Evolutionary conservation across 139 green algal genomes (phyloP), one percentile per base, ranked within the genome.

Genomic region (Chlorella sp.): DNA sequence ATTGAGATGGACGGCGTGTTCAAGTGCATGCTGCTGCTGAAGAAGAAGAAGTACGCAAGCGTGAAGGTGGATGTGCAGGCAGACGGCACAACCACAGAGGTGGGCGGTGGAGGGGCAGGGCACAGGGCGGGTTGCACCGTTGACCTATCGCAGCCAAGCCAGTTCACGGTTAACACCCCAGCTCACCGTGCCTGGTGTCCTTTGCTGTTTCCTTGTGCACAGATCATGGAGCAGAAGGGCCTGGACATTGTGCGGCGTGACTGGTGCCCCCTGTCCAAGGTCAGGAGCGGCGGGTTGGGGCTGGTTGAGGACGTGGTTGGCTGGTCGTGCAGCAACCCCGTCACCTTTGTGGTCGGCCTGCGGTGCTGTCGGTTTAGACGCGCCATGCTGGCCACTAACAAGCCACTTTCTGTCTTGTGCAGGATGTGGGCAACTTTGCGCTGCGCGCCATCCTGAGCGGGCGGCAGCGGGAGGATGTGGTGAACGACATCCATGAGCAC

Each of bases 21-120:
- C 92, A 93, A 94, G 85, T 91, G 92, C 85, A 98, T 99, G 94
- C 91, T 99, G 88, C 94, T 99, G 89, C 95, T 99, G 15, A 99
- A 99, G 93, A 99, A 99, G 95, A 99, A 99, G 88, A 99, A 99
- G 93, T 99, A 99, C 86, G 97, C 97, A 11, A 95, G 94, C 30
- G 81, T 99, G 32, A 97, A 97, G 92, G 80, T 99, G 47, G 93
- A 96, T 82, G 81, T 67, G 11, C 79, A 36, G 64, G 55, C 82
- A 41, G 87, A 92, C 56, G 92, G 90, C n/a, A 82, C 26, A 18
- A 78, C 90, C 32, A 60, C 81, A n/a, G 91, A 95, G 93, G 91
- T 94, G 41, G 5, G 69, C 26, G 44, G n/a, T n/a, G n/a, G n/a
- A n/a, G n/a, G n/a, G n/a, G n/a, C n/a, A n/a, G n/a, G n/a, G n/a